Evolutionary conservation across 768 basidiomycete genomes (phyloP).

Genomic region (Hypholoma fasciculare): DNA sequence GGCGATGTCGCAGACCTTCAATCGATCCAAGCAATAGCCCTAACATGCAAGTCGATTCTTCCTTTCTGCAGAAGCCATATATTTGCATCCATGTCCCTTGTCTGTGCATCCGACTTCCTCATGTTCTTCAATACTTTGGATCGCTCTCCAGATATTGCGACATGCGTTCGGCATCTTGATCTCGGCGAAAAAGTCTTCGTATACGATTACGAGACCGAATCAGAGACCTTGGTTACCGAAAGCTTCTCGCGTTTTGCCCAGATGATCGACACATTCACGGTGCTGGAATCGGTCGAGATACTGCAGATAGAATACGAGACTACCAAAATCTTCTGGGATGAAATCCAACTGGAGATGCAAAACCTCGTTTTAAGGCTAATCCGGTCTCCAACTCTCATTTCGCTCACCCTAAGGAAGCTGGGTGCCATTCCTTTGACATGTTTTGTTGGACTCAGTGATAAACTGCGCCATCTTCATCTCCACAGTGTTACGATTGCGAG

Average conservation of each 20-base stretch:
- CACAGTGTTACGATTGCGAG: too few species aligned
- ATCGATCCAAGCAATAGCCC: neutral
- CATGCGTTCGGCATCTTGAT: neutral
- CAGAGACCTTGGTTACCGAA: neutral
- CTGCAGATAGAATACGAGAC: too few species aligned
- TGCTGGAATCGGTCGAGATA: too few species aligned
- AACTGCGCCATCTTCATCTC: too few species aligned
- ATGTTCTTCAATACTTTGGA: neutral
- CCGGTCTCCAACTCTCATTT: too few species aligned
- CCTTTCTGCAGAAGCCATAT: neutral
- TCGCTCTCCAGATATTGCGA: neutral
- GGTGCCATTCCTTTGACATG: too few species aligned
- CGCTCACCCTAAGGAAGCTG: too few species aligned
- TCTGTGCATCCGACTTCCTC: neutral
- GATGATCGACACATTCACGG: too few species aligned
- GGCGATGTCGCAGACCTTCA: neutral
- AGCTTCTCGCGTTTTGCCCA: neutral
- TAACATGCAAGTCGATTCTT: neutral
- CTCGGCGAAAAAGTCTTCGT: neutral
- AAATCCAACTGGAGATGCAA: too few species aligned
- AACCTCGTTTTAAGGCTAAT: too few species aligned
- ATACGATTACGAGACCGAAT: neutral
- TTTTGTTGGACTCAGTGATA: too few species aligned
- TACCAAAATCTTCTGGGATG: too few species aligned
- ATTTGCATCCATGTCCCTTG: neutral